Evolutionary conservation across 306 rosid species (phyloP).

Genomic region (Amphicarpaea edgeworthii): DNA sequence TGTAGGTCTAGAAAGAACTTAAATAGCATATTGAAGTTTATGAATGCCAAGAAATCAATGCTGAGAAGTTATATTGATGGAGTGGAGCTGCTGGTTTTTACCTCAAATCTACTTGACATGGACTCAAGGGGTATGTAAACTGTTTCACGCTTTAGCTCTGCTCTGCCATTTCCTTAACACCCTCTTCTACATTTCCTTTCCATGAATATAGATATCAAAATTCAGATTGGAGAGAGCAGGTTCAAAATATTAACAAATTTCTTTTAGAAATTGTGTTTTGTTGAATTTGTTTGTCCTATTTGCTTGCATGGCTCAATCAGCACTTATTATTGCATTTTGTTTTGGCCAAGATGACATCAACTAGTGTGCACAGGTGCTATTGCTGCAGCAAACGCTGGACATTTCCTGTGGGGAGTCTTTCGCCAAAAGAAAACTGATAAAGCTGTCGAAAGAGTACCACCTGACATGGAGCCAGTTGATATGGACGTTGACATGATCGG

Average conservation of each 20-base stretch:
- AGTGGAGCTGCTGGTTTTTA: constrained; percentile 68
- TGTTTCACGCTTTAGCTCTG: constrained; percentile 5
- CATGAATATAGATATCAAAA: not conserved
- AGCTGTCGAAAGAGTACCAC: constrained; percentile 24
- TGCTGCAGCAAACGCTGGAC: constrained; percentile 37
- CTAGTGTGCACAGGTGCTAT: constrained; percentile 50
- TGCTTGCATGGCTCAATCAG: not conserved
- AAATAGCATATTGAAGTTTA: constrained; percentile 50
- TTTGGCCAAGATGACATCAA: not conserved
- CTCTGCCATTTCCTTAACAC: not conserved
- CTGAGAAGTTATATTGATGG: constrained; percentile 61
- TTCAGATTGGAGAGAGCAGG: constrained; percentile 9
- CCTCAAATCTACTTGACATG: constrained; percentile 60
- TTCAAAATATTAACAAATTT: constrained; percentile 9
- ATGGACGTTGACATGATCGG: constrained; percentile 72
- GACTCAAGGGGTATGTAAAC: constrained; percentile 59
- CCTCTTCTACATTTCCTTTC: not conserved
- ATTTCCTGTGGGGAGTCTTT: constrained; percentile 72
- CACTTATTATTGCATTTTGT: constrained; percentile 16
- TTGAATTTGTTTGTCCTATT: constrained; percentile 15
- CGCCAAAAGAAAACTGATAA: constrained; percentile 22
- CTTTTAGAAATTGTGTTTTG: not conserved
- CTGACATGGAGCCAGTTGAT: constrained; percentile 38
- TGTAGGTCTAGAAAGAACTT: constrained; percentile 56
- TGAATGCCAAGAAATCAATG: constrained; percentile 62